Base-by-base conservation (phyloP, 176 grass and related monocot genomes). In the Themeda triandra region DNA sequence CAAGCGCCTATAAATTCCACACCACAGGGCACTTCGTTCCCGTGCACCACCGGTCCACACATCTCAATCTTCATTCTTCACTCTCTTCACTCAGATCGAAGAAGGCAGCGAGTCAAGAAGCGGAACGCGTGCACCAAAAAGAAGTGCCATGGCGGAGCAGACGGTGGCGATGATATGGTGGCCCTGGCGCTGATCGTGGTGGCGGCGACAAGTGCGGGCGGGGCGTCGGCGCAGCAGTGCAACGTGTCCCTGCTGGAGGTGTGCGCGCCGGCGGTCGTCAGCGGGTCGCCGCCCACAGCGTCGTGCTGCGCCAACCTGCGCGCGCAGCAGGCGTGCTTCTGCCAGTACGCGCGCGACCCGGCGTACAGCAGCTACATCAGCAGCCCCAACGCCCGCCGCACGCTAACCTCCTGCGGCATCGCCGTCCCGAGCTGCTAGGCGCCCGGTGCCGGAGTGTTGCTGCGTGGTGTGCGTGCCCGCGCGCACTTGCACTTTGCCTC, bases 341-440 rank as follows among this genome's bases (percentile, higher is more conserved):
- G 88, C 80, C 60, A 87, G 84, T 90, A 15, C 84, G 84, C 84
- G 23, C 33, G 18, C 28, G 69, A 87, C 88, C 88, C 84, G 23
- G 67, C 48, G 8, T 90, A 87, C 75, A 0, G 67, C 59, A 0
- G 5, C 28, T 90, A 90, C 84, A 80, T 87, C 67, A 87, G 46
- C 60, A 87, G 84, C 84, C 23, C 59, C 80, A 68, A 10, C 80
- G 29, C 84, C 15, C 74, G 60, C 59, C n/a, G 4, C 36, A 15
- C 84, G 36, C 60, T 87, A 37, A 0, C 7, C 8, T 1, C 58
- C 46, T 90, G 88, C 88, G 3, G 29, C 58, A 13, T 90, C 84
- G 3, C 88, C 84, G 3, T 83, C 46, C 88, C 88, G 9, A 17
- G 2, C 17, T 86, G 88, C 88, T 90, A 90, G 74, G 15, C 48